Evolutionary conservation across 2,329 filamentous ascomycete species (phyloP).

Genomic region (Blastomyces percursus): DNA sequence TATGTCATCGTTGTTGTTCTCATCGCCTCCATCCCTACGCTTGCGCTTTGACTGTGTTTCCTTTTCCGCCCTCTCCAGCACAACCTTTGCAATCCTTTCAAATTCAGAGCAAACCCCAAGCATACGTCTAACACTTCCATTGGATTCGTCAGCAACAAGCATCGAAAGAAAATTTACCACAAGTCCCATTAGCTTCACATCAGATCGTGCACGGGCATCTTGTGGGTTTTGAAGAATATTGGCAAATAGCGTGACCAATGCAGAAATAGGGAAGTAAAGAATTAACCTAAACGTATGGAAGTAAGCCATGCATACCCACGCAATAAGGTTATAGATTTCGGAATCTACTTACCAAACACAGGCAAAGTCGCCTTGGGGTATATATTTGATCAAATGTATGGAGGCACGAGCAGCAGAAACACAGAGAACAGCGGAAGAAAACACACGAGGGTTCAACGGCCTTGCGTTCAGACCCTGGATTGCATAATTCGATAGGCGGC

Average conservation of each 20-base stretch:
- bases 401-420: conserved; percentile 86
- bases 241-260: conserved; percentile 87
- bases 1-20: conserved; percentile 16
- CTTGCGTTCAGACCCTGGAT: conserved; percentile 86
- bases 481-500: conserved; percentile 83
- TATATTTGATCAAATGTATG: conserved; percentile 89
- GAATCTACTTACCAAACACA: conserved; percentile 70
- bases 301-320: conserved; percentile 10
- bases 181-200: conserved; percentile 80
- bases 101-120: conserved; percentile 91
- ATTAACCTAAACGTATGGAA: conserved; percentile 53
- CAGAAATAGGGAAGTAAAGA: conserved; percentile 91
- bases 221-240: conserved; percentile 94
- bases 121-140: conserved; percentile 87
- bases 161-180: conserved; percentile 88
- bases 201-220: conserved; percentile 75
- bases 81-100: conserved; percentile 80
- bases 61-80: conserved; percentile 83
- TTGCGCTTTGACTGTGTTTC: conserved; percentile 72
- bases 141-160: conserved; percentile 78
- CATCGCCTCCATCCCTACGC: conserved; percentile 59
- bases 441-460: conserved; percentile 85
- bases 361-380: conserved; percentile 86
- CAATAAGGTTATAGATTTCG: neutral
- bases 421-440: conserved; percentile 84